phyloP scores from a whole-genome alignment of 2,329 filamentous ascomycete species.

The Hypoxylon sp. region DNA sequence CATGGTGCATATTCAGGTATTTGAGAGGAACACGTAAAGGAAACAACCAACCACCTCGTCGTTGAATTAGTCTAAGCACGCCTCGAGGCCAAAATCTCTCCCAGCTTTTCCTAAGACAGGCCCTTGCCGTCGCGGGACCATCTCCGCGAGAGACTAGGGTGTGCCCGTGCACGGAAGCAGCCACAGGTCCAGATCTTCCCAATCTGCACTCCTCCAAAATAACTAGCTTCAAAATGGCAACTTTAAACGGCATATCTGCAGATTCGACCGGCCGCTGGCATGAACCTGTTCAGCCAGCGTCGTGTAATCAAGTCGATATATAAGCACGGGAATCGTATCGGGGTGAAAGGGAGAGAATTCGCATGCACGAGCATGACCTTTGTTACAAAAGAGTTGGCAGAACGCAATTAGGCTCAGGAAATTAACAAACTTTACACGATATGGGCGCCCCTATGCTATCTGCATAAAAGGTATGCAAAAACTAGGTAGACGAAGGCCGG shows the following conservation, averaged over 20 bases:
- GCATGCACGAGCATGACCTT: not conserved
- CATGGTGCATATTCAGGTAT: conserved; percentile 21
- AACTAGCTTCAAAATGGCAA: not conserved
- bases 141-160: not conserved
- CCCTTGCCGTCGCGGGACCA: not conserved
- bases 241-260: not conserved
- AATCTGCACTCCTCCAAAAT: not conserved
- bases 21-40: conserved; percentile 10
- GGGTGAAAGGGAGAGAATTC: not conserved
- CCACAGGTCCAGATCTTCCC: not conserved
- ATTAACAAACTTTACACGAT: not conserved
- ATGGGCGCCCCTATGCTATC: not conserved
- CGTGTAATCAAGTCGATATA: not conserved
- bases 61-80: not conserved
- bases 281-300: not conserved
- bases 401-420: not conserved
- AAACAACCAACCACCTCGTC: conserved; percentile 3
- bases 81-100: not conserved
- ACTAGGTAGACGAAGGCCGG: not conserved
- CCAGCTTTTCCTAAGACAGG: not conserved
- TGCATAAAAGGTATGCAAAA: not conserved
- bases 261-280: not conserved
- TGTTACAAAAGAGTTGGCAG: not conserved
- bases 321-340: not conserved
- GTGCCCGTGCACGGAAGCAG: not conserved